These are phyloP conservation scores for Thelonectria rubi DNA, from an alignment of 2,329 filamentous ascomycete genomes.

Conservation along the genomic window DNA sequence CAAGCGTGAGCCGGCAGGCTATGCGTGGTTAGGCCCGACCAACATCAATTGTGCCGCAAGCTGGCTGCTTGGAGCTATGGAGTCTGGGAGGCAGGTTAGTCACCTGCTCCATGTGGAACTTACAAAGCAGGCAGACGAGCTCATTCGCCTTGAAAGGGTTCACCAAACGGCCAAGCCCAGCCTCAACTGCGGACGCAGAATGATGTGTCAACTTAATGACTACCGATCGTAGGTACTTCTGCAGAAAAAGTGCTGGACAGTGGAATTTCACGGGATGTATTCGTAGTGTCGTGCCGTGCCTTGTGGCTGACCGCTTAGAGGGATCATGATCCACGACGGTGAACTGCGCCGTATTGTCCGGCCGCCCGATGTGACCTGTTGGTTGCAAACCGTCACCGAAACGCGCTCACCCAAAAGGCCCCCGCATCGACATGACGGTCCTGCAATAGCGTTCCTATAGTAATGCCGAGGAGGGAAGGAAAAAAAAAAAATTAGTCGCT, in stretches of 20 bases:
- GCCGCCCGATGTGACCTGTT: conserved; percentile 4
- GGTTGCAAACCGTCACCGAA: neutral
- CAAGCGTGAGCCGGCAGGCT: neutral
- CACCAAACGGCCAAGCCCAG: neutral
- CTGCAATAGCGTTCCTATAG: conserved; percentile 19
- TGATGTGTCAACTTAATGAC: neutral
- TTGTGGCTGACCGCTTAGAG: conserved; percentile 10
- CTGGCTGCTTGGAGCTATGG: neutral
- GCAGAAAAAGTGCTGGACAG: neutral
- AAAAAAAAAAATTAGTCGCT: conserved; percentile 14
- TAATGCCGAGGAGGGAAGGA: conserved; percentile 12
- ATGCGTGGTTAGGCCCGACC: neutral
- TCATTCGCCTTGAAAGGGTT: neutral
- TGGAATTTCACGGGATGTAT: neutral
- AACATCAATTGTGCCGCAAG: neutral
- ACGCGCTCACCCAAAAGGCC: neutral
- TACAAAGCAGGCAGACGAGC: neutral
- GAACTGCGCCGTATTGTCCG: conserved; percentile 1
- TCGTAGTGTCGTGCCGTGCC: neutral
- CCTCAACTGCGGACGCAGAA: neutral
- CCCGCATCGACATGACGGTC: conserved; percentile 11
- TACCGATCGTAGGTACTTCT: neutral
- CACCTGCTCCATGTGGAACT: neutral
- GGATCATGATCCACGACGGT: neutral
- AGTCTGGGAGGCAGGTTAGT: neutral